Evolutionary conservation across 805 yeast species (phyloP), one percentile per base, ranked within the genome.

Genomic region (Schwanniomyces sp.): DNA sequence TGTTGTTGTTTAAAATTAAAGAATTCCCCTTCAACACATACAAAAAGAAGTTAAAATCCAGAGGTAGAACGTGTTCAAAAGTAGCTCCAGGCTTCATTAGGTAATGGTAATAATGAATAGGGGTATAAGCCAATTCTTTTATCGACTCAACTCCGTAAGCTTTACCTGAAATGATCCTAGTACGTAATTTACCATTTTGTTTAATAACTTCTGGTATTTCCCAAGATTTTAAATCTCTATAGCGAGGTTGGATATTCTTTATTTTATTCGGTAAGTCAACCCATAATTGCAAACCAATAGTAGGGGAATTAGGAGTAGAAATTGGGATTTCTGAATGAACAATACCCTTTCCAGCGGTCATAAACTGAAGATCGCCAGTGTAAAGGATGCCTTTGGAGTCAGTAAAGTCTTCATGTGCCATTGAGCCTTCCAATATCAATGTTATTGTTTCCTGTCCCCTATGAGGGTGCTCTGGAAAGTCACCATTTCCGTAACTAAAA

Each of bases 261-360:
- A 84, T 63, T 1, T 75, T 64, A 38, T 70, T 79, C 16, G 94
- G 96, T 55, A 84, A 76, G 62, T 88, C 95, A 32, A 88, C 94
- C 96, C 96, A 90, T 46, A 90, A 70, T 66, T 90, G 97, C 73
- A 89, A 70, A 50, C 95, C 96, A 46, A 72, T 75, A 28, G 69
- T 67, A 17, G 70, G 68, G 16, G 78, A 67, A 36, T 76, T 76
- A 34, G 78, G 72, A 16, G 71, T 72, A 32, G 75, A 71, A 30
- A 84, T 84, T 8, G 96, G 96, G 81, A 89, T 89, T 61, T 90
- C 96, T 2, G 90, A 79, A 64, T 89, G 96, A 45, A 87, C 87
- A 30, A 89, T 81, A 43, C 95, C 97, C 57, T 78, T 79, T 50
- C 96, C 96, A 5, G 96, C 96, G 25, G 96, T 90, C 96, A 90